Base-by-base conservation (phyloP, 1,139 yeast species). In the Yamadazyma triangularis region DNA sequence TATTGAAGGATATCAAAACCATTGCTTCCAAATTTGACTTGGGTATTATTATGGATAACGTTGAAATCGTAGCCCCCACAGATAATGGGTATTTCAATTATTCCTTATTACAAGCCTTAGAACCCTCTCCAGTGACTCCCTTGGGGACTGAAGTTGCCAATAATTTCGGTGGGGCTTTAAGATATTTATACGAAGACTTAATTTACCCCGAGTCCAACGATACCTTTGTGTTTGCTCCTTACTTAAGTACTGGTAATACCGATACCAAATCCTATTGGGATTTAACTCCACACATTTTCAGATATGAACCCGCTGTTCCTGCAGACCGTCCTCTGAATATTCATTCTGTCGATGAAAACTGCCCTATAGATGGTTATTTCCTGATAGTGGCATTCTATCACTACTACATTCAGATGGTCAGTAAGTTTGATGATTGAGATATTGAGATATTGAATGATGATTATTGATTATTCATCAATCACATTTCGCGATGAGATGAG, bases 111-210 rank as follows among this genome's bases (percentile, higher is more conserved):
- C 55, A 50, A n/a, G 50, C 60, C 4, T 51, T 74, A 11, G 76
- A 74, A 39, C 80, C 84, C 4, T 77, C 86, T 1, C 87, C 86
- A 4, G 52, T 72, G 2, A 66, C 84, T 2, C 75, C 76, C 8
- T 49, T 53, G 13, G 58, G 59, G 32, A 70, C 67, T 23, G 60
- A 56, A 13, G 55, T 65, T 11, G 79, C 82, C 81, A 58, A 66
- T 24, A 38, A 60, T 2, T 65, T 73, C 33, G 73, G 76, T 0
- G 82, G 84, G 3, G 60, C 79, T 4, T 65, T 78, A 34, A 63
- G 77, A 24, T 71, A 73, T 41, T 59, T 77, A 27, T 78, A 64
- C 43, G 79, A 73, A 42, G 71, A 75, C 14, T 53, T 68, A 32
- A 43, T 61, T 4, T 52, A 47, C 35, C 64, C 66, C 2, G 55